Evolutionary conservation across 192 early-diverging fungal genomes (phyloP), one percentile per base, ranked within the genome.

Genomic region (Backusella tarrabulga): DNA sequence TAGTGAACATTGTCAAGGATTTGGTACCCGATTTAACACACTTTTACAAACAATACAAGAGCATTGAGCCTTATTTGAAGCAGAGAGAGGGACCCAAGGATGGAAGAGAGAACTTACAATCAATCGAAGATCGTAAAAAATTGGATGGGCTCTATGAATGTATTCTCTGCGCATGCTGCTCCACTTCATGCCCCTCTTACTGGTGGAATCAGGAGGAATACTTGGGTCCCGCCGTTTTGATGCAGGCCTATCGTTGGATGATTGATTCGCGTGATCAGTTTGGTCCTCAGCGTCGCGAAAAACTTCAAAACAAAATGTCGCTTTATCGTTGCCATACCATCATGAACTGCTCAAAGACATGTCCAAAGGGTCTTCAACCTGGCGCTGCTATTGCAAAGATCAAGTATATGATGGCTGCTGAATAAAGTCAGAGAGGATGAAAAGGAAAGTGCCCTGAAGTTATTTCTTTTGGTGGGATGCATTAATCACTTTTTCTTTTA

Each of bases 241-340:
- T 99, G 90, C 96, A 97, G 90, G 94, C 96, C 54, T 99, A 99
- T 88, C 94, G 97, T 82, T 99, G 97, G 97, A 99, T 99, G 94
- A 91, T 91, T 73, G 97, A 99, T 86, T 94, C 93, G 67, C 94
- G 97, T 83, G 97, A 99, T 86, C 94, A 99, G 81, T 94, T 92
- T 79, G 92, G 93, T 40, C 71, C 81, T 71, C 93, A 97, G 83
- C 92, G 97, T 77, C 91, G 96, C 74, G 89, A 89, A 69, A 89
- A 90, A 54, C 87, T 99, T 80, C 96, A 99, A 82, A 96, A 97
- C 84, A 88, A 94, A 32, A 97, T 97, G 92, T 95, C 95, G 7
- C 91, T 97, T 9, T 99, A 98, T 90, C 93, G 96, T 69, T 99
- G 97, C 91, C 97, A 99, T 87, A 98, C 97, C 74, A 98, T 98